Evolutionary conservation across 805 yeast species (phyloP), one percentile per base, ranked within the genome.

Genomic region (Wickerhamiella siamensis): DNA sequence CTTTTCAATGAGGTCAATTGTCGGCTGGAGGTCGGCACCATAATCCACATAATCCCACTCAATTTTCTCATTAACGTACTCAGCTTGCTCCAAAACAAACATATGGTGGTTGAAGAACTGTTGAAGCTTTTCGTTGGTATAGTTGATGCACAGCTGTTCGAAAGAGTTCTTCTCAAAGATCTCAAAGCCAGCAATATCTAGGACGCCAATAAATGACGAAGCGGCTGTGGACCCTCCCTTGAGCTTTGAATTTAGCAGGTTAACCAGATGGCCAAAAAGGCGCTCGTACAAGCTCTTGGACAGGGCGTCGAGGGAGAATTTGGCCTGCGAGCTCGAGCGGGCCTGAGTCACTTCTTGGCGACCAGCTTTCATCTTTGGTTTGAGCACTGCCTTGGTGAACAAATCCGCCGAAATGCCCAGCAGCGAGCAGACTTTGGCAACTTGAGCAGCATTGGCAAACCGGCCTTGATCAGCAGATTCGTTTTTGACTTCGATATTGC

Each of bases 171-270:
- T 83, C 44, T 88, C 94, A 56, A 91, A 91, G 54, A 91, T 91
- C 61, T 91, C 98, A 63, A 91, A 91, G 2, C 98, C 98, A 50
- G 94, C 94, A 50, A 91, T 91, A 71, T 91, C 98, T 56, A 91
- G 67, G 45, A 91, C 94, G 50, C 98, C 98, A 54, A 91, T 83
- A 15, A 60, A 66, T 15, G 58, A 49, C 3, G 44, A 3, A 6
- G 42, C 45, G 2, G 12, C 20, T 5, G 21, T 16, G 31, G 31
- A 19, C 16, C 18, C 31, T n/a, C 38, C 38, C 47, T 69, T 71
- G 9, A 91, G 69, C 40, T 74, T 79, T 3, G 66, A 66, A 57
- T 91, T 93, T 51, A 91, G 82, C 41, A 74, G 71, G 42, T 69
- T 70, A 10, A 91, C 94, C 31, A 91, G 70, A 53, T 66, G 75